A percentile compares a stretch with the other conserved stretches of the same genome.
phyloP scores from a whole-genome alignment of 345 rosid genomes.

The Melaleuca alternifolia region DNA sequence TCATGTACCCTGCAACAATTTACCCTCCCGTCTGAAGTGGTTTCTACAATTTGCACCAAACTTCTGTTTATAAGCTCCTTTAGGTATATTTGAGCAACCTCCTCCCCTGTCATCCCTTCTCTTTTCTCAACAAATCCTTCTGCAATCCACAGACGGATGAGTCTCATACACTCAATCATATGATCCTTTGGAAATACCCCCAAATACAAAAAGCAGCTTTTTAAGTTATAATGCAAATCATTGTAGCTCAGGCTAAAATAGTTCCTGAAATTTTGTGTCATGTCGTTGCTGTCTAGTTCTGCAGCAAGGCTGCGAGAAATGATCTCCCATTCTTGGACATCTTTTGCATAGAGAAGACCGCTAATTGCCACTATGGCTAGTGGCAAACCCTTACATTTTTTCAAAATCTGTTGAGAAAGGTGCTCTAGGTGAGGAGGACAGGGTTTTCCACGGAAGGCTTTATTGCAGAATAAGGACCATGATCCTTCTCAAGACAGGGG shows the following conservation, averaged over 20 bases:
- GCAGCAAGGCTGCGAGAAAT: background rate
- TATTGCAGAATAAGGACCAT: background rate
- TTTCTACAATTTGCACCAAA: background rate
- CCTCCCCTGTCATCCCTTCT: background rate
- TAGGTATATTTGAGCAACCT: background rate
- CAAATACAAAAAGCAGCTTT: background rate
- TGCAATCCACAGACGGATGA: background rate
- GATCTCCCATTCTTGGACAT: background rate
- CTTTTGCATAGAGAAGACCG: background rate
- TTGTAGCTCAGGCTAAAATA: background rate
- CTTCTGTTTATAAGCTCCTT: background rate
- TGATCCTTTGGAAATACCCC: background rate
- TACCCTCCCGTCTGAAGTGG: accelerated
- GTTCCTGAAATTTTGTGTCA: background rate
- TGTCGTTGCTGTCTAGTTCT: background rate
- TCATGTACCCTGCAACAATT: background rate
- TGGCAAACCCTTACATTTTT: background rate
- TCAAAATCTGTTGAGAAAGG: background rate
- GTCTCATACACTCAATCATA: background rate
- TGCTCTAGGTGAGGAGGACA: background rate
- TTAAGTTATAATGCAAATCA: background rate
- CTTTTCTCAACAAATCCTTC: background rate
- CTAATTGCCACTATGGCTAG: background rate
- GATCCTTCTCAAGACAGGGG: background rate
- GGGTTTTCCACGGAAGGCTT: background rate